Evolutionary conservation across 2,329 filamentous ascomycete genomes (phyloP).

Genomic region (Calonectria montana): DNA sequence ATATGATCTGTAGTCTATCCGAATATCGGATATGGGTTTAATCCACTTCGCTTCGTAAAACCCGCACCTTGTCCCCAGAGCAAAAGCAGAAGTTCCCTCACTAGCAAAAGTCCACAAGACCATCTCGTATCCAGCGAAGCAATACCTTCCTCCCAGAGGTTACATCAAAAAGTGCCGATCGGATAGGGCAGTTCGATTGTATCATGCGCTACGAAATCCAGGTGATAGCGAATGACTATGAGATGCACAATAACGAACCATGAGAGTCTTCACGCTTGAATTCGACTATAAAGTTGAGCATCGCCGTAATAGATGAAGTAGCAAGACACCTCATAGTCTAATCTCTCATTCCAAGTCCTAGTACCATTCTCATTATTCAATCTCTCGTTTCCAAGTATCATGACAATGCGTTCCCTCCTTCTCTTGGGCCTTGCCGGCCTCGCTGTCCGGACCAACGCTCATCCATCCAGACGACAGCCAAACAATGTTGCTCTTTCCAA

Average conservation of each 20-base stretch:
- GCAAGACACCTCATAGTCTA: neutral
- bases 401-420: conserved; percentile 47
- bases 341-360: neutral
- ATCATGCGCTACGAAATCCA: neutral
- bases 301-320: neutral
- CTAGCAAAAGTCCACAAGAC: neutral
- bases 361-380: neutral
- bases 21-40: neutral
- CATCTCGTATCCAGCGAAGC: neutral
- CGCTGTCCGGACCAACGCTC: conserved; percentile 45
- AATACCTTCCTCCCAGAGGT: neutral
- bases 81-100: conserved; percentile 19
- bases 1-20: neutral
- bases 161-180: conserved; percentile 8
- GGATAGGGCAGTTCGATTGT: conserved; percentile 16
- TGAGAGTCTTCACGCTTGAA: neutral
- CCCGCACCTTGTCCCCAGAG: neutral
- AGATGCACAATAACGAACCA: neutral
- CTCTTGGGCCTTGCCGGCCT: conserved; percentile 50
- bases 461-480: conserved; percentile 44
- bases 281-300: neutral
- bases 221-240: neutral
- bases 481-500: conserved; percentile 33
- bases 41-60: conserved; percentile 4
- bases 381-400: neutral